Evolutionary conservation across 2,329 filamentous ascomycete species (phyloP).

Genomic region (Blastomyces emzantsi): DNA sequence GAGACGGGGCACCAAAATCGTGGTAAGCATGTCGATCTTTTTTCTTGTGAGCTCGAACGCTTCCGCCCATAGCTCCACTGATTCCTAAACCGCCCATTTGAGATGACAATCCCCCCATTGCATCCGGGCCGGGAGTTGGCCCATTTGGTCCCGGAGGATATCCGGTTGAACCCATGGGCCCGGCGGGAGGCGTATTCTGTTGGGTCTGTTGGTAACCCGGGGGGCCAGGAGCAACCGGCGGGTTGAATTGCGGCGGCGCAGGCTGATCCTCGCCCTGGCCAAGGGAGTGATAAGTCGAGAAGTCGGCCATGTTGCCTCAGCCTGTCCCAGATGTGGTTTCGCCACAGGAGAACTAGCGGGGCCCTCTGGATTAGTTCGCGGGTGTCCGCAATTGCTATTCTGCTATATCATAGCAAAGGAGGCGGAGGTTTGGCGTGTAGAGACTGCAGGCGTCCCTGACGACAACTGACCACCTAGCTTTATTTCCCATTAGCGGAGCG

Average conservation of each 20-base stretch:
- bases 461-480: constrained; percentile 11
- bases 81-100: constrained; percentile 74
- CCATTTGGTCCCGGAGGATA: constrained; percentile 6
- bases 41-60: constrained; percentile 57
- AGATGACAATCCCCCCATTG: constrained; percentile 39
- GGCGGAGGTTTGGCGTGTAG: not conserved
- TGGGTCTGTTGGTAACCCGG: constrained; percentile 20
- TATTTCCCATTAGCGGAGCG: not conserved
- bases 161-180: constrained; percentile 12
- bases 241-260: constrained; percentile 46
- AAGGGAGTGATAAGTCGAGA: constrained; percentile 33
- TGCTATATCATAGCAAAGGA: constrained; percentile 13
- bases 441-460: not conserved
- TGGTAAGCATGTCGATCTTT: constrained; percentile 94
- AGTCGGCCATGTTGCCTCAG: constrained; percentile 33
- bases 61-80: constrained; percentile 40
- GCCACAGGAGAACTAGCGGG: not conserved
- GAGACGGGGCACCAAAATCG: constrained; percentile 62
- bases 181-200: constrained; percentile 19
- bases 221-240: constrained; percentile 31
- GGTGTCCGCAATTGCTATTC: constrained; percentile 12
- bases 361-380: not conserved
- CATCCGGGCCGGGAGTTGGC: constrained; percentile 19
- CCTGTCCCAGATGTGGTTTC: not conserved
- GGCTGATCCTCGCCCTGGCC: constrained; percentile 39